Base-by-base conservation (phyloP, 257 asterid species). In the Fraxinus excelsior region DNA sequence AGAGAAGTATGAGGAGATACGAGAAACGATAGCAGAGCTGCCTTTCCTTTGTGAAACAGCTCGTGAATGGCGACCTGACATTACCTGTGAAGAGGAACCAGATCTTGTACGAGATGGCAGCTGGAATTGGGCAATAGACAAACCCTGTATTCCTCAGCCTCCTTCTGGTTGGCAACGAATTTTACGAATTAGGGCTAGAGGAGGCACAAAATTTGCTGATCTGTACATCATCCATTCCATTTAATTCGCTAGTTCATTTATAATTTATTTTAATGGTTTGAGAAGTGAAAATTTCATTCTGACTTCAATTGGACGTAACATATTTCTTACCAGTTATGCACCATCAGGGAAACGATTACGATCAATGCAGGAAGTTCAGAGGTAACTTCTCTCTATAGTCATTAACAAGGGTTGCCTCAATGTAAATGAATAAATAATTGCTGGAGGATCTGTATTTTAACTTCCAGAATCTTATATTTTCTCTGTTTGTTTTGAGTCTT, bases 1-100 rank as follows among this genome's bases (percentile, higher is more conserved):
- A 76, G 86, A 89, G 37, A 92, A 85, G 65, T 94, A 94, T 1
- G 97, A 94, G 67, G 90, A 90, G 73, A 94, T 94, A 79, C 71
- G 97, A 74, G 97, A 87, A 38, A 81, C 35, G 40, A 87, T 92
- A 19, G 74, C 82, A 31, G 90, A 90, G 72, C 38, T 76, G 12
- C 83, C 91, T 56, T 94, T 94, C 73, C 10, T 75, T n/a, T 94
- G 96, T 74, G 92, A 91, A 77, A 80, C 75, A 16, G 94, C 92
- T 66, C 84, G 90, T 7, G 90, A 88, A 67, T 94, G 98, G 97
- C 82, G 80, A 32, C 94, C 97, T 23, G 80, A 85, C 0, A 46
- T 87, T 67, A 88, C 93, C 8, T 94, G 97, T 62, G 83, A 38
- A 38, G 44, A 38, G 44, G 44, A 38, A 38, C 12, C 44, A 38